A percentile compares a stretch with the other conserved stretches of the same genome.
Conservation (phyloP, 306 rosid species). For the Acacia melanoxylon region DNA sequence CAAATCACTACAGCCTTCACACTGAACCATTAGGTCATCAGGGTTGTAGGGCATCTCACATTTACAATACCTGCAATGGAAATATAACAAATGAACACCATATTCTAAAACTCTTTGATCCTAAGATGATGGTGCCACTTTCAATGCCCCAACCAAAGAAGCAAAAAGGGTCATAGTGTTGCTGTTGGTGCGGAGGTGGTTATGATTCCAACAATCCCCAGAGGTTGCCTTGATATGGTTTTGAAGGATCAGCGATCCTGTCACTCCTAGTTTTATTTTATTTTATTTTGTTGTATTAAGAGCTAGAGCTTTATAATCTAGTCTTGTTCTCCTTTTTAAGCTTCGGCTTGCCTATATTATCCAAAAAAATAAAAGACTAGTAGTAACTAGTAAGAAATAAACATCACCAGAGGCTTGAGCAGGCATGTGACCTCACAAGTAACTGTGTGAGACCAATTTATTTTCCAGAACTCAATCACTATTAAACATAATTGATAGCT, state of each 20-base stretch:
- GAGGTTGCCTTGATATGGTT: too few relatives aligned
- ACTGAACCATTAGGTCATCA: conserved; percentile 96
- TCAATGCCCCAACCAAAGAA: conserved; percentile 17
- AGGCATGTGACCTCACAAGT: background rate
- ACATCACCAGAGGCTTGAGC: background rate
- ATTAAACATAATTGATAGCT: conserved; percentile 15
- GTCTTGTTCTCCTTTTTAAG: too few relatives aligned
- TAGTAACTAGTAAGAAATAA: background rate
- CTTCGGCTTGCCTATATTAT: too few relatives aligned
- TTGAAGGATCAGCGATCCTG: too few relatives aligned
- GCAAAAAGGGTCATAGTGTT: too few relatives aligned
- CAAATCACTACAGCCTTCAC: conserved; percentile 96
- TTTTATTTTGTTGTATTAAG: too few relatives aligned
- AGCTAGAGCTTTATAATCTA: too few relatives aligned
- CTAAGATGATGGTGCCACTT: conserved; percentile 21
- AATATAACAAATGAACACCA: conserved; percentile 31
- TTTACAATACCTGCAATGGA: conserved; percentile 85
- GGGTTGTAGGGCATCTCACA: conserved; percentile 99
- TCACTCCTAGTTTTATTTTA: too few relatives aligned
- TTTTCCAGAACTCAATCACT: background rate
- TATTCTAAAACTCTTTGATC: conserved; percentile 21
- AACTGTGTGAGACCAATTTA: background rate
- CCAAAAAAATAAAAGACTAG: background rate
- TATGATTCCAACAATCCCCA: too few relatives aligned
- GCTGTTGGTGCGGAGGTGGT: too few relatives aligned